Conservation (phyloP, 2,329 filamentous ascomycete species). For the Beauveria brongniartii region DNA sequence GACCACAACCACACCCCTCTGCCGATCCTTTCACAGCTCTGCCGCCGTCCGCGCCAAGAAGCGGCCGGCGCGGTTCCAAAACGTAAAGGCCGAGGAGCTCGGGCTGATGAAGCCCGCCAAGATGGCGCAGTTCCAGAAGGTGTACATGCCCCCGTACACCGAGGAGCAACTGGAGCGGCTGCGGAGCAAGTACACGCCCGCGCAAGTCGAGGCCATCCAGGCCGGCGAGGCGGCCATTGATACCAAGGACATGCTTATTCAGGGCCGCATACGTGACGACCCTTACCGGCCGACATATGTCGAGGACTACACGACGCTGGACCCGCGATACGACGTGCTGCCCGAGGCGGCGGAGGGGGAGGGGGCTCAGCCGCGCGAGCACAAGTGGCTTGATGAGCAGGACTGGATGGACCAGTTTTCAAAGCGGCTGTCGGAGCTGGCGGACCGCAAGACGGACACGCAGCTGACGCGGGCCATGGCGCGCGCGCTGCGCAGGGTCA, state of each 20-base stretch:
- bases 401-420: constrained; percentile 52
- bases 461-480: constrained; percentile 35
- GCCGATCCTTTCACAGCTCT: constrained; percentile 45
- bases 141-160: constrained; percentile 56
- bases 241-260: constrained; percentile 62
- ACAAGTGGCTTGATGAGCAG: constrained; percentile 50
- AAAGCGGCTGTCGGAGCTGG: constrained; percentile 34
- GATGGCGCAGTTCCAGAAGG: constrained; percentile 35
- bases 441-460: constrained; percentile 34
- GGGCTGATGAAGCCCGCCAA: constrained; percentile 35
- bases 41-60: constrained; percentile 32
- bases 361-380: constrained; percentile 36
- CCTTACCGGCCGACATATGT: constrained; percentile 66
- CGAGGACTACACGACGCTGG: constrained; percentile 72
- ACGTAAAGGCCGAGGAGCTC: constrained; percentile 43
- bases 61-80: constrained; percentile 44
- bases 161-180: constrained; percentile 56
- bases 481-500: constrained; percentile 33
- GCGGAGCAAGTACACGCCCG: constrained; percentile 62
- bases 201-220: constrained; percentile 74
- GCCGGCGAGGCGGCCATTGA: constrained; percentile 73
- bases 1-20: constrained; percentile 20
- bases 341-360: constrained; percentile 33
- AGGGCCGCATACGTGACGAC: constrained; percentile 65
- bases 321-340: constrained; percentile 70